Conservation (phyloP, 2,329 filamentous ascomycete species). For the Microcera coccophila region DNA sequence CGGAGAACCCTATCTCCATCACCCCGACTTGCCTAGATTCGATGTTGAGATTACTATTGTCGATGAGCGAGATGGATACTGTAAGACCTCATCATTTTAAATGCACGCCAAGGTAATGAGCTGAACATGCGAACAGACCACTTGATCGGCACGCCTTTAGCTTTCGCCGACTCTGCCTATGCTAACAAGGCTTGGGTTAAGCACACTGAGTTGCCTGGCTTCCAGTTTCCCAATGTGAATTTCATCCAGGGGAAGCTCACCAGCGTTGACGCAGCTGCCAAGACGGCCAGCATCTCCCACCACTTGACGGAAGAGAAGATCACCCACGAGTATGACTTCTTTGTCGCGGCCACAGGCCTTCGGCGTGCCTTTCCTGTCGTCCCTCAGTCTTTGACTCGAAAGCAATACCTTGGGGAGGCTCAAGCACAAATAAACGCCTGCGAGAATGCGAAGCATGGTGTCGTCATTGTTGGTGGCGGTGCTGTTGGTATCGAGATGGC, state of each 20-base stretch:
- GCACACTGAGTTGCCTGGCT: slow-evolving; percentile 62
- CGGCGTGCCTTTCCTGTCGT: slow-evolving; percentile 68
- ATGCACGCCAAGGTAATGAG: not conserved
- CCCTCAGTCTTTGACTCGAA: slow-evolving; percentile 59
- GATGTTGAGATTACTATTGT: slow-evolving; percentile 68
- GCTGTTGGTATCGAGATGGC: slow-evolving; percentile 82
- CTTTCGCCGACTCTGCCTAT: slow-evolving; percentile 60
- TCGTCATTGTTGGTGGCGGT: slow-evolving; percentile 71
- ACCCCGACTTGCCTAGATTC: slow-evolving; percentile 43
- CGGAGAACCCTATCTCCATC: slow-evolving; percentile 35
- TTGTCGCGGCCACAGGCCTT: slow-evolving; percentile 69
- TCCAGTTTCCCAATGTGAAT: slow-evolving; percentile 59
- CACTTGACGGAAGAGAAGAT: slow-evolving; percentile 40
- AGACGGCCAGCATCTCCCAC: slow-evolving; percentile 56
- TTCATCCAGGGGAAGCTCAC: slow-evolving; percentile 64
- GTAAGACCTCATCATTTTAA: slow-evolving; percentile 42
- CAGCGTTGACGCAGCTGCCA: slow-evolving; percentile 55
- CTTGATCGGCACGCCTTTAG: slow-evolving; percentile 70
- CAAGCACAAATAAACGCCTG: slow-evolving; percentile 56
- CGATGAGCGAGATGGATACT: slow-evolving; percentile 80
- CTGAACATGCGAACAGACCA: too few relatives aligned
- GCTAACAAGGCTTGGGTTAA: slow-evolving; percentile 67
- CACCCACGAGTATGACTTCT: slow-evolving; percentile 64
- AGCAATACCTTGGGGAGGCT: slow-evolving; percentile 61
- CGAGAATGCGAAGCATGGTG: slow-evolving; percentile 49